Percentiles rank a stretch among this genome's conserved stretches.
These are phyloP conservation scores for Rhizopogon parksii DNA, from an alignment of 1,284 basidiomycete species.

Conservation along the genomic window DNA sequence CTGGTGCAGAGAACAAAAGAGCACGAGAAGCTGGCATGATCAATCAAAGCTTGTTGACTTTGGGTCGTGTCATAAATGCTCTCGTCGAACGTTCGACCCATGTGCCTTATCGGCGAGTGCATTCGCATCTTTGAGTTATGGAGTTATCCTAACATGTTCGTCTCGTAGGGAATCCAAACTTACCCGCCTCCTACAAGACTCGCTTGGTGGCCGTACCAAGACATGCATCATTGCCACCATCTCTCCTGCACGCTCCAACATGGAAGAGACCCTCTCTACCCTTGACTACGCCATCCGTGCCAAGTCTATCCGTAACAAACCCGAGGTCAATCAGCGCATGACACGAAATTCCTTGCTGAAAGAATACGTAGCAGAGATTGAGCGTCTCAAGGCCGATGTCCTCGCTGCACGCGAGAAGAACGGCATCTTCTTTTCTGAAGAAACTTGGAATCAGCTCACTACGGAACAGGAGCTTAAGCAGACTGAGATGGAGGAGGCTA, in stretches of 20 bases:
- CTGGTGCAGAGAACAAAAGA: conserved; percentile 91
- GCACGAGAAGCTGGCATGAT: conserved; percentile 99
- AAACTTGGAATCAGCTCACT: conserved; percentile 82
- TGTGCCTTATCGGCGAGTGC: conserved; percentile 82
- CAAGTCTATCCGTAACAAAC: conserved; percentile 93
- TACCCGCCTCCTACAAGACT: conserved; percentile 96
- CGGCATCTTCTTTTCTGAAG: conserved; percentile 87
- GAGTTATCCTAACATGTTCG: neutral
- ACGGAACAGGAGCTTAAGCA: conserved; percentile 68
- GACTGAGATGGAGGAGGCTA: conserved; percentile 75
- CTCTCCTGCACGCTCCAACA: conserved; percentile 84
- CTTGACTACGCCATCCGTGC: conserved; percentile 96
- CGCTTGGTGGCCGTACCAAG: conserved; percentile 95
- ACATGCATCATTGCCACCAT: conserved; percentile 98
- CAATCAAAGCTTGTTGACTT: conserved; percentile 93
- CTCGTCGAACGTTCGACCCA: conserved; percentile 89
- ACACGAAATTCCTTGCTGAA: conserved; percentile 89
- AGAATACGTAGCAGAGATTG: conserved; percentile 95
- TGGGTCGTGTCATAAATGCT: conserved; percentile 96
- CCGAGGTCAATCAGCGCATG: conserved; percentile 93
- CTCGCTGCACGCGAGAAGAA: conserved; percentile 90
- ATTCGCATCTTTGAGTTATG: neutral
- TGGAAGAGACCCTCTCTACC: conserved; percentile 97
- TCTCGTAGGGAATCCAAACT: conserved; percentile 76
- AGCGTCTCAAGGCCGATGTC: conserved; percentile 87